phyloP scores from a whole-genome alignment of 2,329 filamentous ascomycete species.

The Ascochyta pisi region DNA sequence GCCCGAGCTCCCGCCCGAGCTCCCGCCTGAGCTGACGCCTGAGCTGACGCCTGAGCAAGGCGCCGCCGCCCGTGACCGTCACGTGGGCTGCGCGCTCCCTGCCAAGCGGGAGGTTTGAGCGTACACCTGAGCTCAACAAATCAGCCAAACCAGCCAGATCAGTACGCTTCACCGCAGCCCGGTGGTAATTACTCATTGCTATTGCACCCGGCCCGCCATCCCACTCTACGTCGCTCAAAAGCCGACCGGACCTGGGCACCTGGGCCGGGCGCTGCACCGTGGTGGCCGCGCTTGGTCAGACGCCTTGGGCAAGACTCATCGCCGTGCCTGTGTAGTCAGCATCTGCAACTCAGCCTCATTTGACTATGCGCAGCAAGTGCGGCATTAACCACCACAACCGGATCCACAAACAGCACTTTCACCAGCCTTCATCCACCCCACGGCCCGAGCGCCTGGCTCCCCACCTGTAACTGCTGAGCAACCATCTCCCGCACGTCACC shows the following conservation, averaged over 20 bases:
- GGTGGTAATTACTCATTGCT: constrained; percentile 21
- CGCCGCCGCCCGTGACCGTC: neutral
- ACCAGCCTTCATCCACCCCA: constrained; percentile 16
- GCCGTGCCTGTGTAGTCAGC: constrained; percentile 14
- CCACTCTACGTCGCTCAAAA: constrained; percentile 21
- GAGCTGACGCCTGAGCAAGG: neutral
- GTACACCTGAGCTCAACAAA: constrained; percentile 16
- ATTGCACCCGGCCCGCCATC: constrained; percentile 18
- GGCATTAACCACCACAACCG: constrained; percentile 18
- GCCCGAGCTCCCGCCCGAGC: too few relatives aligned
- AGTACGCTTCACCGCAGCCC: constrained; percentile 10
- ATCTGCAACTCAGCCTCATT: constrained; percentile 14
- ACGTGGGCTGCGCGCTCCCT: neutral
- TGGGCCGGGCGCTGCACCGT: constrained; percentile 15
- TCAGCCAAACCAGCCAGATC: constrained; percentile 9
- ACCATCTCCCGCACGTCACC: constrained; percentile 11
- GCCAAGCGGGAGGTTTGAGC: constrained; percentile 8
- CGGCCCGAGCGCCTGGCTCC: constrained; percentile 17
- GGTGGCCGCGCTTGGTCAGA: constrained; percentile 6
- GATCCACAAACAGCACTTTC: constrained; percentile 14
- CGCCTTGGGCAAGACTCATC: constrained; percentile 14
- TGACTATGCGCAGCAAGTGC: constrained; percentile 11
- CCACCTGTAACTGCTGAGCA: constrained; percentile 16
- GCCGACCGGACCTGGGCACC: constrained; percentile 14
- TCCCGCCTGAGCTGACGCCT: neutral